phyloP scores from a whole-genome alignment of 345 rosid genomes.

The Dimocarpus longan region DNA sequence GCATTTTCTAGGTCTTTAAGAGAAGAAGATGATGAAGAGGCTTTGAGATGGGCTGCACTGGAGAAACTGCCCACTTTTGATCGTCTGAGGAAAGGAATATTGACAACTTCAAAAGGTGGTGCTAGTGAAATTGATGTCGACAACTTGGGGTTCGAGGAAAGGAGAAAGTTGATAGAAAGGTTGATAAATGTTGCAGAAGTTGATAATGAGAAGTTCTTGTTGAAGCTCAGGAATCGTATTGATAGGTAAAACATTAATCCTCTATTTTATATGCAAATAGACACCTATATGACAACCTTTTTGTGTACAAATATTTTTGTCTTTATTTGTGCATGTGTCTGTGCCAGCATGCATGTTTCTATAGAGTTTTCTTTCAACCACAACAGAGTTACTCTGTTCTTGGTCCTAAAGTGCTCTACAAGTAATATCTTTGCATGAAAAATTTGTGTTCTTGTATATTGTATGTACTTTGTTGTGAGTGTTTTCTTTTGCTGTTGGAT shows the following conservation, averaged over 20 bases:
- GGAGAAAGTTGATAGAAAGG: slow-evolving; percentile 35
- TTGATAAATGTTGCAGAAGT: slow-evolving; percentile 35
- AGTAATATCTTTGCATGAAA: background rate
- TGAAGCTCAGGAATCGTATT: slow-evolving; percentile 37
- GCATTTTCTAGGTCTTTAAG: slow-evolving; percentile 59
- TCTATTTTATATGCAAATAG: background rate
- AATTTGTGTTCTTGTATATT: slow-evolving; percentile 3
- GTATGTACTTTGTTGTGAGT: background rate
- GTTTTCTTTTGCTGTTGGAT: background rate
- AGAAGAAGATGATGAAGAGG: slow-evolving; percentile 75
- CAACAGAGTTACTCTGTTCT: background rate
- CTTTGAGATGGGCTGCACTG: slow-evolving; percentile 59
- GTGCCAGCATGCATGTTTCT: background rate
- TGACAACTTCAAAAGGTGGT: slow-evolving; percentile 26
- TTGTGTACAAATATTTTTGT: background rate
- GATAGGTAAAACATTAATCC: slow-evolving; percentile 23
- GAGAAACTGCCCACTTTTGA: slow-evolving; percentile 48
- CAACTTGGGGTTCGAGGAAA: slow-evolving; percentile 28
- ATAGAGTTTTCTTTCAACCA: background rate
- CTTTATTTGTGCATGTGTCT: too few species aligned
- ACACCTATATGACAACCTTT: background rate
- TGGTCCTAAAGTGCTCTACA: background rate
- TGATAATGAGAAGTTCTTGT: slow-evolving; percentile 41
- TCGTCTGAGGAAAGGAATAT: slow-evolving; percentile 44
- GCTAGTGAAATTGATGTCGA: slow-evolving; percentile 24